phyloP scores from a whole-genome alignment of 2,329 filamentous ascomycete species.

The Microascus cirrosus region DNA sequence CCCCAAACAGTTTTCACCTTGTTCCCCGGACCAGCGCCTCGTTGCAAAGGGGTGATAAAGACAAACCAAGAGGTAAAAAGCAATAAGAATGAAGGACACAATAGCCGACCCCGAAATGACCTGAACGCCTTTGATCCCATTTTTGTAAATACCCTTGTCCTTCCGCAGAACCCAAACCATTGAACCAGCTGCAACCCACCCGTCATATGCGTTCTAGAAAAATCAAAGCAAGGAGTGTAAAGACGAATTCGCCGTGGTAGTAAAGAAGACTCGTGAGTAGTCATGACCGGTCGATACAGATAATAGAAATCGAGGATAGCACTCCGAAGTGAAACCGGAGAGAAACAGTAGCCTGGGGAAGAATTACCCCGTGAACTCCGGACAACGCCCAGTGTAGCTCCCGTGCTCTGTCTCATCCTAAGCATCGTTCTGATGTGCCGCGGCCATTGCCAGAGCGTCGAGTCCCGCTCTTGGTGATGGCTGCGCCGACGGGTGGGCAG shows the following conservation, averaged over 20 bases:
- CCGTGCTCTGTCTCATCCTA: not conserved
- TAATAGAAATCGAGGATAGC: not conserved
- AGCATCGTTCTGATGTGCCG: slow-evolving; percentile 36
- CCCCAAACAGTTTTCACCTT: no score
- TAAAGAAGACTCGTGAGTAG: not conserved
- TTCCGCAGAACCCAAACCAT: no score
- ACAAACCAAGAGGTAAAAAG: no score
- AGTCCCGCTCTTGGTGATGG: slow-evolving; percentile 26
- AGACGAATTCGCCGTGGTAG: not conserved
- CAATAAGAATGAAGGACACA: no score
- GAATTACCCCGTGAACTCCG: not conserved
- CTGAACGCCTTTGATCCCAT: no score
- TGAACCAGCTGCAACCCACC: no score
- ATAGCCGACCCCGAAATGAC: no score
- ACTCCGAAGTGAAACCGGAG: no score
- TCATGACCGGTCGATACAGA: not conserved
- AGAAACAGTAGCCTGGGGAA: no score
- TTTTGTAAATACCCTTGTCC: no score
- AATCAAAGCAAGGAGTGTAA: slow-evolving; percentile 4
- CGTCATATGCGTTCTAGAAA: not conserved
- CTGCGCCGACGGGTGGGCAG: slow-evolving; percentile 23
- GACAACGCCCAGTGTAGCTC: not conserved
- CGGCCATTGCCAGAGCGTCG: slow-evolving; percentile 42
- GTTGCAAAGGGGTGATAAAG: no score
- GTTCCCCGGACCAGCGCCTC: no score